Evolutionary conservation across 805 yeast genomes (phyloP).

Genomic region (Sugiyamaella chiloensis): DNA sequence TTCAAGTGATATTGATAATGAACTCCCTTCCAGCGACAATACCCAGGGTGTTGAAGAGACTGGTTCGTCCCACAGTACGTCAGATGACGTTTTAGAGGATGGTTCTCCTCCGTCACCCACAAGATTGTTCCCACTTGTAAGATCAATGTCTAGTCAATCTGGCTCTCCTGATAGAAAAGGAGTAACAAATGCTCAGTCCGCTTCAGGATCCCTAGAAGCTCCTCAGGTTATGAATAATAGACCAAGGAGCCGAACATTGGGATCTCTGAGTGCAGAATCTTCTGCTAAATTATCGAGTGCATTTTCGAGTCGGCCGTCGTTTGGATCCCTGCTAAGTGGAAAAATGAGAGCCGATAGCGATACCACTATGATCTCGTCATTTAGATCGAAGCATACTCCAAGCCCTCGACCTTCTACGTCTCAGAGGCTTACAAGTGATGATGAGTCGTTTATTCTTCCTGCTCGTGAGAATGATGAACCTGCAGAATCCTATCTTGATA

Average conservation of each 20-base stretch:
- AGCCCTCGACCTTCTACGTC: constrained; percentile 19
- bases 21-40: not conserved
- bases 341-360: constrained; percentile 11
- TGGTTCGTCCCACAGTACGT: not conserved
- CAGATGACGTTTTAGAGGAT: not conserved
- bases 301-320: constrained; percentile 15
- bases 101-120: not conserved
- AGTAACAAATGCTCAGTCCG: not conserved
- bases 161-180: constrained; percentile 12
- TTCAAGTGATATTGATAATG: not conserved
- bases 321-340: constrained; percentile 17
- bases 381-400: constrained; percentile 13
- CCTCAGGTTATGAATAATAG: constrained; percentile 4
- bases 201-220: not conserved
- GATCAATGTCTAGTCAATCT: constrained; percentile 18
- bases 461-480: constrained; percentile 30
- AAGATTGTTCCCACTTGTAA: constrained; percentile 15
- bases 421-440: not conserved
- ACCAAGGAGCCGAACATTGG: constrained; percentile 23
- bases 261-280: constrained; percentile 16
- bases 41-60: not conserved
- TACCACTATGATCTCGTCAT: not conserved
- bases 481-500: constrained; percentile 33
- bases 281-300: constrained; percentile 7
- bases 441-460: constrained; percentile 15